Percentiles rank a stretch among this genome's conserved stretches.
Evolutionary conservation across 768 basidiomycete genomes (phyloP).

Genomic region (Floccularia luteovirens): DNA sequence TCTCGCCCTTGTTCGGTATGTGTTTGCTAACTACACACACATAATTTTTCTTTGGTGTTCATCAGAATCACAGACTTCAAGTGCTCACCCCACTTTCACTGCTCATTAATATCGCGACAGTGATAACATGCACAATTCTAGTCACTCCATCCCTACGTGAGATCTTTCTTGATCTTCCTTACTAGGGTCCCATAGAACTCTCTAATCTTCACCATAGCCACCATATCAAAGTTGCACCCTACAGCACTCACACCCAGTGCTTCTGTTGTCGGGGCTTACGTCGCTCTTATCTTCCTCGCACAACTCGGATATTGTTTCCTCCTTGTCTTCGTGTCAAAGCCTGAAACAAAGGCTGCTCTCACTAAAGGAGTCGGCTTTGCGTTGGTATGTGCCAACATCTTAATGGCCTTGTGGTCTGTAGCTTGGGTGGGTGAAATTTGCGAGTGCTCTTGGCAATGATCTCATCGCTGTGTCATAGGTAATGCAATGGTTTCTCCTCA

Average conservation of each 20-base stretch:
- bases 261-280: constrained; percentile 49
- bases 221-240: constrained; percentile 42
- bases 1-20: constrained; percentile 52
- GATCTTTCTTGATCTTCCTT: not conserved
- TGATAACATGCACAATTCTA: constrained; percentile 62
- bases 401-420: constrained; percentile 76
- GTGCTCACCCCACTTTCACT: constrained; percentile 83
- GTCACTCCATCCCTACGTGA: constrained; percentile 56
- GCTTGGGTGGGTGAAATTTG: constrained; percentile 47
- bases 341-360: constrained; percentile 76
- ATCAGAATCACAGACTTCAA: constrained; percentile 57
- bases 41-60: not conserved
- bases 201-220: too few species aligned
- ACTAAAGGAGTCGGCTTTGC: constrained; percentile 76
- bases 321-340: constrained; percentile 60
- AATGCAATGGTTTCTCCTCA: constrained; percentile 67
- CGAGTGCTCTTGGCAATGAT: not conserved
- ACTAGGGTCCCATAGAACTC: too few species aligned
- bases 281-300: constrained; percentile 49
- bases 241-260: constrained; percentile 68
- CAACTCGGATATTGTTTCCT: constrained; percentile 82
- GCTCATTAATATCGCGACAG: constrained; percentile 68
- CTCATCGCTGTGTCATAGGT: constrained; percentile 29
- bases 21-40: not conserved
- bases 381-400: constrained; percentile 72